Base-by-base conservation (phyloP, 23 red algal species). In the Gracilaria caudata region DNA sequence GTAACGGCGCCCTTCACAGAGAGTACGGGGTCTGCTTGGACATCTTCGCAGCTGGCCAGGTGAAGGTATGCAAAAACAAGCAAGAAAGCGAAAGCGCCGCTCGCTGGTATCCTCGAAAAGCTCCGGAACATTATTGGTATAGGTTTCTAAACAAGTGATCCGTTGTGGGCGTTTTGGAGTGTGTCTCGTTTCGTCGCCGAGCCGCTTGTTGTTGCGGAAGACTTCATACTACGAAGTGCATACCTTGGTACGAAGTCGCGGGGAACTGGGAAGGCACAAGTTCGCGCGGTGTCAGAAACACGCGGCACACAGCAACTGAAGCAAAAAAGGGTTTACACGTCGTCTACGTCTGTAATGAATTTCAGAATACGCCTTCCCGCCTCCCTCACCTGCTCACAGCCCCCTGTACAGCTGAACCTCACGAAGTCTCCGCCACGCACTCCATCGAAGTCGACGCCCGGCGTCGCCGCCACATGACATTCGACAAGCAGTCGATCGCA, bases 391-490 rank as follows among this genome's bases (percentile, higher is more conserved):
- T 76, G 76, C n/a, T 64, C 87, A 10, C 21, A 14, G 13, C 33
- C 34, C 0, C 46, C 66, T 14, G 58, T 40, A 10, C 56, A 63
- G 51, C 77, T 81, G 21, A 91, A 73, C 45, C 87, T 35, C 75
- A 91, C 30, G 25, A 41, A 91, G 9, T 29, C 32, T 3, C 51
- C 51, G 32, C 87, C 87, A 6, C 76, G 51, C 35, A 35, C 74
- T 0, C 20, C 38, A 57, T 91, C 87, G 44, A 91, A 91, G 76
- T 91, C 87, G n/a, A 72, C 57, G 28, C 87, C 87, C 14, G 87
- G 87, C 60, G 87, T 91, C 16, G 45, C 23, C 17, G 74, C 87
- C 29, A 91, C 87, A 13, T 36, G 46, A 4, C 36, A 57, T 7
- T 68, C 47, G 20, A 33, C 59, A 9, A 91, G 58, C 87, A 91